These are phyloP conservation scores for Fusarium sp. DNA, from an alignment of 2,329 filamentous ascomycete genomes.

Conservation along the genomic window DNA sequence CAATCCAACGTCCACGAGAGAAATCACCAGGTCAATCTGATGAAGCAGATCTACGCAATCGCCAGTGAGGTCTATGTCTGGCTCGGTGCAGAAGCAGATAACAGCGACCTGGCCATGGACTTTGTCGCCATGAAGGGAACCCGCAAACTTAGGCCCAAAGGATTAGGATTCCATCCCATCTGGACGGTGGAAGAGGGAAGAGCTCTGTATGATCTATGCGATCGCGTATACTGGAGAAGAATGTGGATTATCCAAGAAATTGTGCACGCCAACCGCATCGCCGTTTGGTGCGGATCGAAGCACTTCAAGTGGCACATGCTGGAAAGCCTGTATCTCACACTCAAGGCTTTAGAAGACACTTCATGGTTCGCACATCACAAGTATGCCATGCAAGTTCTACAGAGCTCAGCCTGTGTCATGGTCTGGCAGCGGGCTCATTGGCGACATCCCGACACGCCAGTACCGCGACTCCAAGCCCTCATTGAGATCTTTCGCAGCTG, in stretches of 20 bases:
- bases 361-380: neutral
- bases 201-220: neutral
- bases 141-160: neutral
- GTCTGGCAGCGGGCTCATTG: neutral
- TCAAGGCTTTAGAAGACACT: neutral
- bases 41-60: neutral
- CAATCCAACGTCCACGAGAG: neutral
- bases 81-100: neutral
- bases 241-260: slow-evolving; percentile 3
- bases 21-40: neutral
- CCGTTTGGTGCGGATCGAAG: neutral
- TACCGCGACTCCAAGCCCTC: neutral
- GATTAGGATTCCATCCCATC: neutral
- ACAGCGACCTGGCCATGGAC: neutral
- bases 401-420: neutral
- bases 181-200: slow-evolving; percentile 13
- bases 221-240: neutral
- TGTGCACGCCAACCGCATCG: neutral
- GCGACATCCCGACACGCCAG: neutral
- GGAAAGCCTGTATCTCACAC: neutral
- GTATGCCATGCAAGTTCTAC: neutral
- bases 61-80: neutral
- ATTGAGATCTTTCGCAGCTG: neutral
- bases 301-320: neutral
- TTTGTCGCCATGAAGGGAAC: neutral